Evolutionary conservation across 306 rosid genomes (phyloP), one percentile per base, ranked within the genome.

Genomic region (Gynostemma pentaphyllum): DNA sequence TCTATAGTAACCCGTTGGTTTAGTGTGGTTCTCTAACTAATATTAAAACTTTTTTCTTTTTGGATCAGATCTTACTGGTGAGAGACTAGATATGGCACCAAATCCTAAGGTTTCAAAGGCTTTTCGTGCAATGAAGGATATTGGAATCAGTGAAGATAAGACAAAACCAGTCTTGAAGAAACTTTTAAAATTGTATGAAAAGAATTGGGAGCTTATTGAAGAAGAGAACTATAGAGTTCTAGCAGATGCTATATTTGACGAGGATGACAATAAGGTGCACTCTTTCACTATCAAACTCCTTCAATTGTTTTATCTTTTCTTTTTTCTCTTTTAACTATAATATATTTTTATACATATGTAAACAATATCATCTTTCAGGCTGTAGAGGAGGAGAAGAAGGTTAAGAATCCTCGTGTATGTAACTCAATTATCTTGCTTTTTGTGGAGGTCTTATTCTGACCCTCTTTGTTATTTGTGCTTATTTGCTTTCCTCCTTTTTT

Each of bases 121-220:
- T 32, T 84, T 69, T 70, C 70, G 75, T 4, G 99, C 99, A 59
- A 92, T 92, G 99, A 51, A 53, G 41, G 70, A 23, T 56, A 74
- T 92, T 29, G 99, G 99, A 34, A 78, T 92, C 52, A 61, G 44
- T 32, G 84, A 88, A 78, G 67, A 66, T 4, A 74, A 79, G 78
- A 88, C 87, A 28, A 92, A 88, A 53, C 90, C 94, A 0, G 96
- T 88, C 13, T 68, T 88, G 50, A 88, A 84, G 77, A 83, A 72
- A 27, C 94, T 92, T 19, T 69, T 92, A 34, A 83, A 67, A 36
- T 62, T 86, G 80, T 92, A 86, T 78, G 88, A 92, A 24, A 84
- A 75, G 64, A 79, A 88, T 59, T 88, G 99, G 99, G 87, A 75
- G 39, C 88, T 92, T 14, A 92, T 92, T 36, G 99, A 92, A 84